Evolutionary conservation across 441 rosid genomes (phyloP).

Genomic region (Pelargonium citronellum): DNA sequence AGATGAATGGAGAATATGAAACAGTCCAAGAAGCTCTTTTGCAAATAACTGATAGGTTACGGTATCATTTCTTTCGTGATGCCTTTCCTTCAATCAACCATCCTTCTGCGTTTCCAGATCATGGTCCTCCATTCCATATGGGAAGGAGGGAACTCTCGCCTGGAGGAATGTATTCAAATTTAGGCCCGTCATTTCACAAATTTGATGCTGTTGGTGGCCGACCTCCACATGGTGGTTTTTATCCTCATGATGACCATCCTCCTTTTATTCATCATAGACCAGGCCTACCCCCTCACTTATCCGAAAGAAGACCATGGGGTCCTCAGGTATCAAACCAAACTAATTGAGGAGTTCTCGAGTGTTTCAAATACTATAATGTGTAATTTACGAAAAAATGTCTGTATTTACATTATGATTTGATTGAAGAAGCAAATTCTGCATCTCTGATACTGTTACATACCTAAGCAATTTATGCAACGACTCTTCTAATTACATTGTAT

Average conservation of each 20-base stretch:
- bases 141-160: slow-evolving; percentile 72
- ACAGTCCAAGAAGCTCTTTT: slow-evolving; percentile 65
- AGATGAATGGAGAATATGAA: slow-evolving; percentile 66
- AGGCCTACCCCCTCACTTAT: slow-evolving; percentile 41
- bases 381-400: not conserved
- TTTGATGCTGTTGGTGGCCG: slow-evolving; percentile 55
- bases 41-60: slow-evolving; percentile 62
- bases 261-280: slow-evolving; percentile 50
- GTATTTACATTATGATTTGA: slow-evolving; percentile 8
- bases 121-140: slow-evolving; percentile 46
- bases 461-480: not conserved
- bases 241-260: slow-evolving; percentile 45
- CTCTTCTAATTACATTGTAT: slow-evolving; percentile 13
- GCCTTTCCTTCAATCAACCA: slow-evolving; percentile 43
- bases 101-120: slow-evolving; percentile 46
- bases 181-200: slow-evolving; percentile 46
- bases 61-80: slow-evolving; percentile 56
- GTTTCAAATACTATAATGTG: not conserved
- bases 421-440: not conserved
- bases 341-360: not conserved
- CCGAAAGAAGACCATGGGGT: slow-evolving; percentile 63
- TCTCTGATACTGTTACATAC: slow-evolving; percentile 12
- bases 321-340: slow-evolving; percentile 43
- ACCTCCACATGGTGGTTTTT: slow-evolving; percentile 46
- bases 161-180: slow-evolving; percentile 33